Evolutionary conservation across 805 yeast species (phyloP), one percentile per base, ranked within the genome.

Genomic region (Ogataea dorogensis): DNA sequence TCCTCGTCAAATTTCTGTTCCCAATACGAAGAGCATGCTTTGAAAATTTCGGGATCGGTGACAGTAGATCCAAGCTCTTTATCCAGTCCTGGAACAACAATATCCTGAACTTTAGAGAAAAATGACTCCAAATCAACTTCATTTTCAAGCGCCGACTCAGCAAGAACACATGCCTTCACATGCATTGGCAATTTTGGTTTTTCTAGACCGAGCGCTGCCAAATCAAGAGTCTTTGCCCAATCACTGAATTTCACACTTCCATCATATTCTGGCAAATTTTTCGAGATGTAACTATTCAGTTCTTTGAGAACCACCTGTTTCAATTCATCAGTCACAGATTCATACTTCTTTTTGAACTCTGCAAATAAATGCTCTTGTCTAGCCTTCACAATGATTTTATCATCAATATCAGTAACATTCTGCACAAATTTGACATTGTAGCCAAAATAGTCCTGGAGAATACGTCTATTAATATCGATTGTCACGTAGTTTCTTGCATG

Each of bases 391-490:
- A 93, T 93, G 63, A 93, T 93, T 64, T 93, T 93, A 63, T 93
- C 98, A 61, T 93, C 98, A 43, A 93, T 88, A 61, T 93, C 98
- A n/a, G 98, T 93, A 40, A 93, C 97, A 58, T 93, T 93, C 66
- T 93, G 98, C 28, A 93, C 88, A 63, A 89, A 93, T 31, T 71
- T 73, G 28, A 93, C 76, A 49, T 86, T 79, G 64, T 86, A 93
- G 14, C 96, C 95, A 63, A 93, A 93, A 62, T 87, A 91, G 61
- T 91, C 86, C 60, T 82, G 87, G 47, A 93, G 59, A 33, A 93
- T 75, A 50, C 98, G 75, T 59, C 98, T 79, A 58, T 88, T 85
- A 57, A 93, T 87, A 61, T 93, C 98, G 35, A 85, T 86, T 7
- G 96, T 78, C 32, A 93, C 98, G 55, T 93, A 93, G 64, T 93